A percentile compares a stretch with the other conserved stretches of the same genome.
These are phyloP conservation scores for Casuarina cunninghamiana DNA, from an alignment of 306 rosid genomes.

Conservation along the genomic window DNA sequence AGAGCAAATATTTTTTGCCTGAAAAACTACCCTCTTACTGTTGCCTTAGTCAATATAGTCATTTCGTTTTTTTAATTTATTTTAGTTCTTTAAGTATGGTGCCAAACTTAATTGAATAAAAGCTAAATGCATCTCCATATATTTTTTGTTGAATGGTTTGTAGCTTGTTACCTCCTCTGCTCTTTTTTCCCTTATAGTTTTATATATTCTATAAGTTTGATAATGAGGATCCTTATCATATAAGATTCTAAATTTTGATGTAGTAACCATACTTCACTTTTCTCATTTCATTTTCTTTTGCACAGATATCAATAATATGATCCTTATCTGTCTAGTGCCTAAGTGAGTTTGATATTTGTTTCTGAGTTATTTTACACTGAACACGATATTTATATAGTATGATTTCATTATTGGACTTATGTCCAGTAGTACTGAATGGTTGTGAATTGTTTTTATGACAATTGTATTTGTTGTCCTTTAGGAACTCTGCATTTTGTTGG, in stretches of 20 bases:
- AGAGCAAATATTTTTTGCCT: no score
- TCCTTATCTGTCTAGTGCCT: conserved; percentile 1
- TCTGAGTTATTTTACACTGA: background rate
- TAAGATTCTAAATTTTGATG: background rate
- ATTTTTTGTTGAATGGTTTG: no score
- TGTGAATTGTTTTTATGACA: no score
- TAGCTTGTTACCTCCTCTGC: no score
- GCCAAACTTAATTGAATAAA: no score
- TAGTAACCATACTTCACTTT: background rate
- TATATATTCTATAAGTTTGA: background rate
- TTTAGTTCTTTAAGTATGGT: no score
- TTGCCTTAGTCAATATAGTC: no score
- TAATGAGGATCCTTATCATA: background rate
- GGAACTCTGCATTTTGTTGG: conserved; percentile 75
- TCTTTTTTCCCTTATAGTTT: background rate
- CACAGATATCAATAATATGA: background rate
- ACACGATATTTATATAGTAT: background rate
- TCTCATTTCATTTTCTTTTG: background rate
- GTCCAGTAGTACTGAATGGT: background rate
- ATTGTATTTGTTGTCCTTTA: no score
- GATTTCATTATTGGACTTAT: background rate
- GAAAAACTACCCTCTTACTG: no score
- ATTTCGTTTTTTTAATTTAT: no score
- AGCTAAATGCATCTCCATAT: no score
- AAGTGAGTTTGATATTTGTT: background rate